A percentile compares a stretch with the other conserved stretches of the same genome.
Evolutionary conservation across 306 rosid species (phyloP).

Genomic region (Glycine latifolia): DNA sequence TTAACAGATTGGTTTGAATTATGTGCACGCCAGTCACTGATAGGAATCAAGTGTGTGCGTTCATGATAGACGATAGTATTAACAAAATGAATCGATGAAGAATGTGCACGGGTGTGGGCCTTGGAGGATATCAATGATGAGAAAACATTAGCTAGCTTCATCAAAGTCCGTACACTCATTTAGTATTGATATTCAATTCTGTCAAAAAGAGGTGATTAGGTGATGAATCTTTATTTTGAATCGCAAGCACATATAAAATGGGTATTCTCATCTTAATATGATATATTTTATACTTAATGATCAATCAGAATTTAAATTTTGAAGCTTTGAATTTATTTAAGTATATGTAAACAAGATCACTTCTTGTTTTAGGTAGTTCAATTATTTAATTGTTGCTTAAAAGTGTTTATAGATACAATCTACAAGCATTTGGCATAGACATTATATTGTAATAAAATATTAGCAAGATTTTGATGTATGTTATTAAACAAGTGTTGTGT

Average conservation of each 20-base stretch:
- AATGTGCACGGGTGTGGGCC: not conserved
- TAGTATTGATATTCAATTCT: not conserved
- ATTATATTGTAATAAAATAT: not conserved
- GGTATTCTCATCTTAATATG: too few species aligned
- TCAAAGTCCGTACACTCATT: slow-evolving; percentile 1
- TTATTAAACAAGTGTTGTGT: not conserved
- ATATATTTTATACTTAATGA: too few species aligned
- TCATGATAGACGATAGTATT: slow-evolving; percentile 16
- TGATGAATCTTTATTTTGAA: too few species aligned
- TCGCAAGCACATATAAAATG: too few species aligned
- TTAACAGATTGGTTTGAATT: not conserved
- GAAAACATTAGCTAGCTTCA: not conserved
- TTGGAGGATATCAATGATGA: not conserved
- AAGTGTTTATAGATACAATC: not conserved
- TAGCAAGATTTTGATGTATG: not conserved
- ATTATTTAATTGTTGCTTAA: not conserved
- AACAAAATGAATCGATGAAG: not conserved
- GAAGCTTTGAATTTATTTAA: too few species aligned
- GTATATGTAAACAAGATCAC: too few species aligned
- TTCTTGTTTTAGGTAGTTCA: not conserved
- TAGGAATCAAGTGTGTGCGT: not conserved
- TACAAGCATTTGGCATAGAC: not conserved
- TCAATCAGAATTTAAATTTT: too few species aligned
- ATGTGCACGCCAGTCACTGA: slow-evolving; percentile 32
- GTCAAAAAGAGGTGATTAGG: too few species aligned